Conservation (phyloP, 495 filamentous ascomycete genomes). For the Lasiosphaeria hispida region DNA sequence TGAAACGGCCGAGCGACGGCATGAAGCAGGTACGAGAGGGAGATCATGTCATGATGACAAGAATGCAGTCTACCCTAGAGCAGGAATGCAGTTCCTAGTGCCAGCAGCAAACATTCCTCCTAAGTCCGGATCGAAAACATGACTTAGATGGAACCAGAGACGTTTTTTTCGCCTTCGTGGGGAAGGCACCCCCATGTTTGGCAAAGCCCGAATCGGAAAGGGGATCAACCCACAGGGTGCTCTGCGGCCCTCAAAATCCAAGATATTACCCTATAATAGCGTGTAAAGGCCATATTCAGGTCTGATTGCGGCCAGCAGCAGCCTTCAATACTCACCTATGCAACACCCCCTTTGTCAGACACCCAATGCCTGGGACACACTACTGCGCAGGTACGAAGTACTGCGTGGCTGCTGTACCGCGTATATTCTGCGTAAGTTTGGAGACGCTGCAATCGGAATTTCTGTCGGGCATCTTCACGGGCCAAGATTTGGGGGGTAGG, state of each 20-base stretch:
- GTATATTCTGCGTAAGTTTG: too few relatives aligned
- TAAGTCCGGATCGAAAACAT: not conserved
- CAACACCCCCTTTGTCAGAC: constrained; percentile 7
- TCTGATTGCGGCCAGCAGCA: constrained; percentile 11
- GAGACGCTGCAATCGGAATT: not conserved
- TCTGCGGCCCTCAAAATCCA: constrained; percentile 10
- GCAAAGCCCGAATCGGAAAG: too few relatives aligned
- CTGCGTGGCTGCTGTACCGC: too few relatives aligned
- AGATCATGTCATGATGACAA: not conserved
- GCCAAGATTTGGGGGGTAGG: not conserved
- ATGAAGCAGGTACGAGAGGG: constrained; percentile 17
- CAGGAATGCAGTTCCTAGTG: not conserved
- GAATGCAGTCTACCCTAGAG: not conserved
- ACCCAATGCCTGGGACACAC: constrained; percentile 1
- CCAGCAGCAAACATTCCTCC: constrained; percentile 4
- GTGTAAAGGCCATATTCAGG: not conserved
- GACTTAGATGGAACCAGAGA: constrained; percentile 12
- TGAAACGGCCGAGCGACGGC: constrained; percentile 32
- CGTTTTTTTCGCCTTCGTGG: too few relatives aligned
- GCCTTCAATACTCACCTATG: not conserved
- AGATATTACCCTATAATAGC: too few relatives aligned
- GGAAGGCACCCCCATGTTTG: too few relatives aligned
- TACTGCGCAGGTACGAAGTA: not conserved
- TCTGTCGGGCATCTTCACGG: not conserved
- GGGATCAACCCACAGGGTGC: not conserved